These are phyloP conservation scores for Sclerotinia borealis DNA, from an alignment of 2,329 filamentous ascomycete species.

Conservation along the genomic window DNA sequence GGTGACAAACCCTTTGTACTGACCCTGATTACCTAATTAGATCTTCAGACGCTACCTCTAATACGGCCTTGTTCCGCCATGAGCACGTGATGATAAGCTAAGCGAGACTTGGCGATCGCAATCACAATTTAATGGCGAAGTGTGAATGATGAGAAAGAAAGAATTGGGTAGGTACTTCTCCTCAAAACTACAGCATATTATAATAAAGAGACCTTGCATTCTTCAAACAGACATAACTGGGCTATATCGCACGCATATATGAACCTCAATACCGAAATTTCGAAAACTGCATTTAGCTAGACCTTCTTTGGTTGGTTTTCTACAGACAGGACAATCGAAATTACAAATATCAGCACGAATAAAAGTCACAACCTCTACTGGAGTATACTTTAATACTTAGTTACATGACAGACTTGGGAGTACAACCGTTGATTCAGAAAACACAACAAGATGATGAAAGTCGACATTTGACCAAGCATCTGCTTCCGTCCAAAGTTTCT, in stretches of 20 bases:
- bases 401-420: background rate
- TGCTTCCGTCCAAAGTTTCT: no score
- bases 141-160: no score
- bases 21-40: background rate
- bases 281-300: background rate
- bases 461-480: no score
- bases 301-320: background rate
- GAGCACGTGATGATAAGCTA: background rate
- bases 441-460: background rate
- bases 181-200: no score
- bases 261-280: background rate
- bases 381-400: no score
- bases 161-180: no score
- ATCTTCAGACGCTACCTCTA: background rate
- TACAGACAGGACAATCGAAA: background rate
- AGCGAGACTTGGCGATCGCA: background rate
- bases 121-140: no score
- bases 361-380: background rate
- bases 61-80: background rate
- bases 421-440: background rate
- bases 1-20: conserved; percentile 9
- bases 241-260: background rate
- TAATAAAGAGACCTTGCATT: background rate
- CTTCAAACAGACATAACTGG: background rate
- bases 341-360: background rate